Evolutionary conservation across 192 early-diverging fungal species (phyloP), one percentile per base, ranked within the genome.

Genomic region (Chytriomyces sp.): DNA sequence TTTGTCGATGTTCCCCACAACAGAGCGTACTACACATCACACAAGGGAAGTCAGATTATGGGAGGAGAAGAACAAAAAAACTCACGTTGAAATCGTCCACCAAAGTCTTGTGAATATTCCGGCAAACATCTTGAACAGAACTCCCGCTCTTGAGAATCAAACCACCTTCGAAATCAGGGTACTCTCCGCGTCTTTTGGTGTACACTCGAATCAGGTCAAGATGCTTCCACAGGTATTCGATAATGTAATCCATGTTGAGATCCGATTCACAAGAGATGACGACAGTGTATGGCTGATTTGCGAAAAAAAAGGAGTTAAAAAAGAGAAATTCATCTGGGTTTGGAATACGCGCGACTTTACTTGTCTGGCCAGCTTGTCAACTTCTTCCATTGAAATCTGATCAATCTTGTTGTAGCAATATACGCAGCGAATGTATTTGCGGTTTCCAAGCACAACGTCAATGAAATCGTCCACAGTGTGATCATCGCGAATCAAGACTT

Each of bases 371-470:
- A 99, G 87, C 72, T 89, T 82, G 84, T 99, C 94, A 8, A 99
- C 90, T 82, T 98, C 95, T 83, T 98, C 97, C 62, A 99, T 90
- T 7, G 94, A 94, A 63, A 99, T 93, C 69, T 64, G 91, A 77
- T 99, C 98, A 61, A 98, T 94, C 89, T 99, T 99, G 90, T 99
- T 99, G 87, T 90, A 90, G 72, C 88, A 89, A 83, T 98, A 99
- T 35, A 99, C 85, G 75, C 95, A 97, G n/a, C 90, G 89, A 45
- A 99, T 89, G 78, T 99, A 97, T 80, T 95, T 96, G 67, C 97
- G 90, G 87, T 98, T 98, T 26, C 97, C 97, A 16, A 99, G 89
- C 6, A 99, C 92, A n/a, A 98, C 94, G 82, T 99, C 98, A 78
- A 99, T 95, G 81, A 99, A 98, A 78, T 98, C 91, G 78, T 99